Percentiles rank a stretch among this genome's conserved stretches.
Conservation (phyloP, 768 basidiomycete species). For the Lentinus tigrinus region DNA sequence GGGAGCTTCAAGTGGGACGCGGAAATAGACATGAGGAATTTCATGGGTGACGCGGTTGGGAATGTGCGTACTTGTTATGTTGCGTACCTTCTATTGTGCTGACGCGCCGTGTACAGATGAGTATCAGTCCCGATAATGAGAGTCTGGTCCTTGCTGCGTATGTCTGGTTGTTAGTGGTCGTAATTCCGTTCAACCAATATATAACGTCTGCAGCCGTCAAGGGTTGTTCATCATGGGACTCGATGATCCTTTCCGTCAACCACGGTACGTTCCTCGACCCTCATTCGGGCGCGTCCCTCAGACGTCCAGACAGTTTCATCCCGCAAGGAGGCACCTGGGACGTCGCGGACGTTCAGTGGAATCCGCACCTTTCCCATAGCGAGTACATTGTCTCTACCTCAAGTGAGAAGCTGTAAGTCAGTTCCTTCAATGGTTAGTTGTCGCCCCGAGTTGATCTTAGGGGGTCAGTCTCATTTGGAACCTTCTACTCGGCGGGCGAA, state of each 20-base stretch:
- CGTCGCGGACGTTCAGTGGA: constrained; percentile 92
- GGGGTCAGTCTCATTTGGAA: constrained; percentile 87
- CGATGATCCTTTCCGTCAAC: constrained; percentile 80
- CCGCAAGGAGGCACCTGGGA: constrained; percentile 98
- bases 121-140: constrained; percentile 83
- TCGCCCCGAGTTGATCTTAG: neutral
- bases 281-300: neutral
- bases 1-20: constrained; percentile 57
- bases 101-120: constrained; percentile 58
- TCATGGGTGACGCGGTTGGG: constrained; percentile 81
- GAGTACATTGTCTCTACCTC: constrained; percentile 89
- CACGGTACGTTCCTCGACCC: constrained; percentile 42
- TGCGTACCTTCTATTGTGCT: constrained; percentile 9
- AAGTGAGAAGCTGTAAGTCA: constrained; percentile 77
- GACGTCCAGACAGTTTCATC: constrained; percentile 50
- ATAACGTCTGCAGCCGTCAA: constrained; percentile 53
- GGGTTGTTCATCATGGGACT: constrained; percentile 96
- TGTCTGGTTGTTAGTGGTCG: constrained; percentile 24
- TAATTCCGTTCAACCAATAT: neutral
- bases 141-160: constrained; percentile 91
- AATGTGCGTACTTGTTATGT: constrained; percentile 51
- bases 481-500: constrained; percentile 67
- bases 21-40: constrained; percentile 76
- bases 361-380: constrained; percentile 71
- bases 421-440: neutral